Base-by-base conservation (phyloP, 2,329 filamentous ascomycete species). In the Verticillium isaacii region DNA sequence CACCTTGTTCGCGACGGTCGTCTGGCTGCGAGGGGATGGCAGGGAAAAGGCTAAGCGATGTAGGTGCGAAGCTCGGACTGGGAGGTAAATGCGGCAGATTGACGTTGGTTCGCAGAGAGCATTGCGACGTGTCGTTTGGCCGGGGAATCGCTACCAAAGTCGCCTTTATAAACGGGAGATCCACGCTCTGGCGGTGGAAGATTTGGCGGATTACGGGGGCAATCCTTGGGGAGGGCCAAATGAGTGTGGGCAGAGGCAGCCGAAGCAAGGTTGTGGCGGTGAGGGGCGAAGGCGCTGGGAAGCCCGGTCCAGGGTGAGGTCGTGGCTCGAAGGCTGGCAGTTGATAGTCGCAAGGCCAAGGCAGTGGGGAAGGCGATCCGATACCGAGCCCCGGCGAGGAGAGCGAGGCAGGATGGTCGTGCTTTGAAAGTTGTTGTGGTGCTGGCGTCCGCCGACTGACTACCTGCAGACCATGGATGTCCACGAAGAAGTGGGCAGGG, bases 141-240 rank as follows among this genome's bases (percentile, higher is more conserved):
- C 36, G 41, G 39, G 19, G 29, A 19, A 57, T 34, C 12, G 57
- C 25, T 58, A 58, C 57, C 57, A 50, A 32, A 41, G 19, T 29
- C 19, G 39, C 37, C 37, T 41, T 58, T 39, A 41, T 50, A 32
- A 45, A 50, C 57, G 57, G 57, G 57, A 58, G 57, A 58, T 58
- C 37, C 57, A 32, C 37, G 15, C 14, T 9, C 17, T 45, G 60
- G 23, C 54, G 25, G 37, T 25, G 63, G 45, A 55, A 55, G 52
- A 37, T 57, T 59, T 57, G 60, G 52, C 59, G 57, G 29, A 36
- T 39, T 60, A 56, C 57, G 61, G 62, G 63, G 64, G 36, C 62
- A 36, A 65, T 58, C 64, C 64, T 54, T 60, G 64, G 15, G 36
- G 54, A 58, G 32, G 56, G 34, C 56, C 55, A 60, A 65, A 65